A percentile compares a stretch with the other conserved stretches of the same genome.
phyloP scores from a whole-genome alignment of 192 early-diverging fungal species.

The Haplosporangium gracile region DNA sequence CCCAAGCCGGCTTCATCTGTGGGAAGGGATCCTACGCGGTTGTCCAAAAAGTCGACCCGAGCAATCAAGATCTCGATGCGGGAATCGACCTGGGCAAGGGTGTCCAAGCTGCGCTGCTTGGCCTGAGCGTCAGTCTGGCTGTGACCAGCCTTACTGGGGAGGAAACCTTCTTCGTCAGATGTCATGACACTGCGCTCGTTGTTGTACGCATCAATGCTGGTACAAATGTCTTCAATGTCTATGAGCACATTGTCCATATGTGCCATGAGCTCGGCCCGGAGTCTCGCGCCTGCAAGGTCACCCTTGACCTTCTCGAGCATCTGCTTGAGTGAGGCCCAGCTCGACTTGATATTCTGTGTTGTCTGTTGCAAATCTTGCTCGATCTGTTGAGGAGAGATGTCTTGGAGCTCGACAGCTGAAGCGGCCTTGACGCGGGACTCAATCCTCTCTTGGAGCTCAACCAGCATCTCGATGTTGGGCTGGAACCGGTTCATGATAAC shows the following conservation, averaged over 20 bases:
- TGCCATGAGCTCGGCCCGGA: constrained; percentile 39
- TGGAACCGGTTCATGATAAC: constrained; percentile 59
- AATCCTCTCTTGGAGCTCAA: constrained; percentile 59
- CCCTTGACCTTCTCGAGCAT: constrained; percentile 68
- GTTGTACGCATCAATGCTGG: constrained; percentile 49
- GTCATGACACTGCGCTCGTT: constrained; percentile 53
- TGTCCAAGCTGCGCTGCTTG: constrained; percentile 47
- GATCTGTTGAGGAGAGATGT: constrained; percentile 20
- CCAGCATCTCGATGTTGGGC: constrained; percentile 59
- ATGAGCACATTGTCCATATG: constrained; percentile 46
- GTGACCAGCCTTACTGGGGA: constrained; percentile 18
- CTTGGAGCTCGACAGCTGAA: constrained; percentile 13
- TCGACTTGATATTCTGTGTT: constrained; percentile 61
- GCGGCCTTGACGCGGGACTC: constrained; percentile 34
- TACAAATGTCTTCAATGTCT: constrained; percentile 45
- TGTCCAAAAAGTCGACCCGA: constrained; percentile 62
- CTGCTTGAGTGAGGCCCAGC: constrained; percentile 69
- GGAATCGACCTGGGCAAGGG: constrained; percentile 63
- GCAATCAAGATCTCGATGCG: constrained; percentile 65
- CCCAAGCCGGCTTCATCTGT: constrained; percentile 33
- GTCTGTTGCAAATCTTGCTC: constrained; percentile 46
- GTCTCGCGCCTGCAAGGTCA: constrained; percentile 56
- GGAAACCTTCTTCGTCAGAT: constrained; percentile 48
- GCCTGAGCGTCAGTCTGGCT: constrained; percentile 35
- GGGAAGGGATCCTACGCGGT: constrained; percentile 44